Evolutionary conservation across 192 early-diverging fungal genomes (phyloP).

Genomic region (Glomus cerebriforme): DNA sequence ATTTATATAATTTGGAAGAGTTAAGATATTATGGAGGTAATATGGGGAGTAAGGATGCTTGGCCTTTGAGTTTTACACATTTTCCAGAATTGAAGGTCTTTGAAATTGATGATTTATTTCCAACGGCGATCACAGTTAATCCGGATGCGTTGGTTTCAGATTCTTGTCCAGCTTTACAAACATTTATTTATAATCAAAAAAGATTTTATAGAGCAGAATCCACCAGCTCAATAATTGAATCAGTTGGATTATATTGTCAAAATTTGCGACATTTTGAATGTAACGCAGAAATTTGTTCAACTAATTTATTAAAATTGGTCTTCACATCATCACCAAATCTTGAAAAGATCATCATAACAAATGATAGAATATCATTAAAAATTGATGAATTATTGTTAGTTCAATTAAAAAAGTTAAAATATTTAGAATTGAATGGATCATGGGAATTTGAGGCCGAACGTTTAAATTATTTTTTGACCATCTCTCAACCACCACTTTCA

Average conservation of each 20-base stretch:
- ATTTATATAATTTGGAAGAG: background rate
- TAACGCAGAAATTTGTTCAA: slow-evolving; percentile 6
- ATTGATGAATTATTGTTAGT: background rate
- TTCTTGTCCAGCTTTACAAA: background rate
- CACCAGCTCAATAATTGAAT: background rate
- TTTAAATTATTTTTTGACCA: background rate
- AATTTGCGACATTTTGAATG: slow-evolving; percentile 7
- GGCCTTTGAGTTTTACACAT: background rate
- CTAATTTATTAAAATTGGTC: background rate
- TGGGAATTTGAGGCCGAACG: background rate
- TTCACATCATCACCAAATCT: background rate
- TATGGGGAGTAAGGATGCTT: background rate
- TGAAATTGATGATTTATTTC: slow-evolving; percentile 1
- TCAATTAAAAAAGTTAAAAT: background rate
- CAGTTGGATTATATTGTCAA: background rate
- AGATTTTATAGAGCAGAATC: background rate
- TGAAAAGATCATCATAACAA: slow-evolving; percentile 1
- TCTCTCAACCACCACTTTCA: background rate
- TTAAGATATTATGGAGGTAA: background rate
- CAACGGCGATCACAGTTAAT: background rate
- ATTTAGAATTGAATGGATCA: background rate
- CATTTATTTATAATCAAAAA: slow-evolving; percentile 9
- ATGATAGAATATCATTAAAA: background rate
- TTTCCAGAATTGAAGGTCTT: background rate
- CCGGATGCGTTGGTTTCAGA: background rate